phyloP scores from a whole-genome alignment of 345 rosid species.

The Eucalyptus globulus region DNA sequence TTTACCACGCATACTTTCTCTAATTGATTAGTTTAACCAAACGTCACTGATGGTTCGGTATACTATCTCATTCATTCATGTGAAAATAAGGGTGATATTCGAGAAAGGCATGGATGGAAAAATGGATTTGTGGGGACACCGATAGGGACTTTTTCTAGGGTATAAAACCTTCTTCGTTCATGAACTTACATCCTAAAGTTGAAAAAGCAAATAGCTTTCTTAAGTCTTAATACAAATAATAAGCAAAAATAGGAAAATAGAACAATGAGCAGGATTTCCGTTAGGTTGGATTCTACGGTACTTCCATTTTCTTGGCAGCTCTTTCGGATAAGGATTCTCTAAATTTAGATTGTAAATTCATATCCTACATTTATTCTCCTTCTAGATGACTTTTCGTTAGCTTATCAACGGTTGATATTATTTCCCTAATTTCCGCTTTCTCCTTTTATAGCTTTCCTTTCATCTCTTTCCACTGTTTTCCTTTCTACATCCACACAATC shows the following conservation, averaged over 20 bases:
- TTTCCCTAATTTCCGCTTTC: neutral
- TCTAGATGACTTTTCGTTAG: neutral
- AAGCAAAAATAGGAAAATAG: neutral
- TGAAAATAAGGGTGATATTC: neutral
- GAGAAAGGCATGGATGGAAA: neutral
- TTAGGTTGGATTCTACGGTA: neutral
- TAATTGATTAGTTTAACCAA: neutral
- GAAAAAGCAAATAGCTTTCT: neutral
- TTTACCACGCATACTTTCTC: neutral
- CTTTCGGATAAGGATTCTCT: neutral
- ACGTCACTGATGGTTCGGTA: accelerated
- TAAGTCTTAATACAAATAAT: neutral
- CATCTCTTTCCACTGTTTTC: neutral
- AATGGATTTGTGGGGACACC: neutral
- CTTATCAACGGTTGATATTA: neutral
- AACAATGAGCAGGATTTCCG: neutral
- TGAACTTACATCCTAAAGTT: neutral
- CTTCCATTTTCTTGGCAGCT: neutral
- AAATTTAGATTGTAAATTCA: neutral
- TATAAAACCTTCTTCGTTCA: neutral
- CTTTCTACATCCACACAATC: neutral
- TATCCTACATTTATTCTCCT: neutral
- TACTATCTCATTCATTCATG: neutral
- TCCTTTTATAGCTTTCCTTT: neutral
- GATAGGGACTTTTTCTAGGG: neutral